Percentiles rank a stretch among this genome's conserved stretches.
phyloP scores from a whole-genome alignment of 768 basidiomycete genomes.

The Hericium rajendrae region DNA sequence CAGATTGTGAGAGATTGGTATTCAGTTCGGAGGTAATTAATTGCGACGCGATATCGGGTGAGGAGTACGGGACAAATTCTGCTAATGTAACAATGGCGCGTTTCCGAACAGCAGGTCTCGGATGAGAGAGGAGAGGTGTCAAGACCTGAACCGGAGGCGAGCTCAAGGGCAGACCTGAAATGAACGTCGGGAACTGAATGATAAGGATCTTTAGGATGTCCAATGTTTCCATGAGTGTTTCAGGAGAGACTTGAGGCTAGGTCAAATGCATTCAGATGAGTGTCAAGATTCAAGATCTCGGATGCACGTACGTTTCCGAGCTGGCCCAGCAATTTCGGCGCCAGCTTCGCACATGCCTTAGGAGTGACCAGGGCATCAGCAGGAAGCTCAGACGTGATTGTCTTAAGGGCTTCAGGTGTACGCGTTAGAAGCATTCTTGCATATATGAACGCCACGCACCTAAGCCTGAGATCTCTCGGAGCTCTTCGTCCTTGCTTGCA shows the following conservation, averaged over 20 bases:
- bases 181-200: slow-evolving; percentile 67
- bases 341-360: slow-evolving; percentile 74
- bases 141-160: slow-evolving; percentile 58
- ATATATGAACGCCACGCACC: slow-evolving; percentile 38
- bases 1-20: slow-evolving; percentile 43
- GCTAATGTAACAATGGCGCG: slow-evolving; percentile 82
- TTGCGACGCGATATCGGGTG: slow-evolving; percentile 48
- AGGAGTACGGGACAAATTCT: slow-evolving; percentile 71
- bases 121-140: slow-evolving; percentile 63
- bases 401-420: slow-evolving; percentile 67
- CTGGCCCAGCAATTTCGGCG: slow-evolving; percentile 74
- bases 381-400: slow-evolving; percentile 86
- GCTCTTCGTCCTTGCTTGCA: slow-evolving; percentile 80
- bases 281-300: neutral
- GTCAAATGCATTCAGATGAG: neutral
- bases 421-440: neutral
- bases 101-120: slow-evolving; percentile 83
- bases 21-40: slow-evolving; percentile 51
- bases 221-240: slow-evolving; percentile 75
- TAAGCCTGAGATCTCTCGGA: slow-evolving; percentile 88
- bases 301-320: slow-evolving; percentile 49
- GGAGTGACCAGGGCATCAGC: slow-evolving; percentile 70
- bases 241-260: slow-evolving; percentile 62
- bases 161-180: slow-evolving; percentile 41
- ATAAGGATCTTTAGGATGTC: slow-evolving; percentile 84